phyloP scores from a whole-genome alignment of 2,329 filamentous ascomycete species.

The Aspergillus aculeatinus region DNA sequence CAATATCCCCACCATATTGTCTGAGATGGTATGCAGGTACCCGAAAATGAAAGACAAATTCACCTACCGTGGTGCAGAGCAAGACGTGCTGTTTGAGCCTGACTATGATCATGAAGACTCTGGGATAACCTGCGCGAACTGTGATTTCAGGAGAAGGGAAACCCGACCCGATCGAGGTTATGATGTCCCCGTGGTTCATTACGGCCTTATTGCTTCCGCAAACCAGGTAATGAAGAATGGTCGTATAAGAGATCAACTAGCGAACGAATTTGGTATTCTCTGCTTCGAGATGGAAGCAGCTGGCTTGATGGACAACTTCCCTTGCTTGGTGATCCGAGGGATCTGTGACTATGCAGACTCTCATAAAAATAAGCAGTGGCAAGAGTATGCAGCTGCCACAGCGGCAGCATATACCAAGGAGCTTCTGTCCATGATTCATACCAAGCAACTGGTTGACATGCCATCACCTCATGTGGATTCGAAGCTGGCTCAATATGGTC shows the following conservation, averaged over 20 bases:
- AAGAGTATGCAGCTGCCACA: background rate
- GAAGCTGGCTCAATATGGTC: background rate
- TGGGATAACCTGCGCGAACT: background rate
- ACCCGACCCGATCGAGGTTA: background rate
- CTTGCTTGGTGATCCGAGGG: constrained; percentile 7
- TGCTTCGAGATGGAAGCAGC: constrained; percentile 10
- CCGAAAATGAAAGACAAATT: background rate
- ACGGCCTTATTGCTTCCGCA: constrained; percentile 21
- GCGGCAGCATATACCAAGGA: background rate
- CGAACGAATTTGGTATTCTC: background rate
- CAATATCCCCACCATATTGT: background rate
- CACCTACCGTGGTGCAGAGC: background rate
- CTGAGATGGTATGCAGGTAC: constrained; percentile 4
- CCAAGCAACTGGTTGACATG: background rate
- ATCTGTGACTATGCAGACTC: constrained; percentile 7
- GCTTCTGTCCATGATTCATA: background rate
- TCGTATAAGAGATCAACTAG: background rate
- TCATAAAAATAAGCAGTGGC: constrained; percentile 6
- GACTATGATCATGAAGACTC: background rate
- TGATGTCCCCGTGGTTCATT: constrained; percentile 14
- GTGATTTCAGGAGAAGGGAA: background rate
- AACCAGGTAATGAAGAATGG: constrained; percentile 16
- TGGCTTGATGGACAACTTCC: constrained; percentile 5
- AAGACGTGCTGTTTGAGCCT: background rate
- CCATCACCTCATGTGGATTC: background rate